Percentiles rank a stretch among this genome's conserved stretches.
Conservation (phyloP, 495 filamentous ascomycete species). For the Lophium mytilinum region DNA sequence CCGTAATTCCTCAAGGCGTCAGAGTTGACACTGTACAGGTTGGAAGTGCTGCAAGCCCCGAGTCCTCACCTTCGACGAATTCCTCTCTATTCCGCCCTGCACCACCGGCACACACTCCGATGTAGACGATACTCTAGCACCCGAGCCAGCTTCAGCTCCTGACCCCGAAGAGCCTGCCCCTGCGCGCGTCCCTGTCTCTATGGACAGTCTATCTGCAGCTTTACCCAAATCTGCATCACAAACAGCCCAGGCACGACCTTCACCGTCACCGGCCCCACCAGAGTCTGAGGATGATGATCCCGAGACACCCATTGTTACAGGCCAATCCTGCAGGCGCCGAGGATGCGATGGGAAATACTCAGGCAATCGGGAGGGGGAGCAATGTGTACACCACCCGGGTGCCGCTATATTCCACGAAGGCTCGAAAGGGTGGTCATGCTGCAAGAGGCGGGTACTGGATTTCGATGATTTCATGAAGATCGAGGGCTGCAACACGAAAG, state of each 20-base stretch:
- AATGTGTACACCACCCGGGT: conserved; percentile 80
- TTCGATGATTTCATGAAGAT: conserved; percentile 98
- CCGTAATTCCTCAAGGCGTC: conserved; percentile 1
- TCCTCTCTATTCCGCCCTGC: conserved; percentile 88
- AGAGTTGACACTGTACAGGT: conserved; percentile 45
- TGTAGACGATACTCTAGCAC: conserved; percentile 61
- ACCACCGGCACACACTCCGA: conserved; percentile 90
- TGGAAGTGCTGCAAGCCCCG: conserved; percentile 99
- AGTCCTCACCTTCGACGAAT: conserved; percentile 97
- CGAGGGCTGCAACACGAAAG: conserved; percentile 75
- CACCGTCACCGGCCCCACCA: conserved; percentile 54
- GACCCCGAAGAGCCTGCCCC: conserved; percentile 1
- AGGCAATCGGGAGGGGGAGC: conserved; percentile 60
- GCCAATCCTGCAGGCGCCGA: conserved; percentile 66
- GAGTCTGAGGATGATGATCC: conserved; percentile 88
- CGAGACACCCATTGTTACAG: conserved; percentile 56
- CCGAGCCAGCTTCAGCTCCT: conserved; percentile 46
- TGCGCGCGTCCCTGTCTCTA: conserved; percentile 3
- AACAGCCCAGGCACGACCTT: conserved; percentile 30
- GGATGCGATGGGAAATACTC: conserved; percentile 61
- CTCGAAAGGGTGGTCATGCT: conserved; percentile 94
- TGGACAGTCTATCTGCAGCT: conserved; percentile 7
- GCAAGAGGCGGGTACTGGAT: conserved; percentile 88
- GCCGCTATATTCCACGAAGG: conserved; percentile 92
- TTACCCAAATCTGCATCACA: conserved; percentile 11